Conservation (phyloP, 192 early-diverging fungal species). For the Pilaira anomala region DNA sequence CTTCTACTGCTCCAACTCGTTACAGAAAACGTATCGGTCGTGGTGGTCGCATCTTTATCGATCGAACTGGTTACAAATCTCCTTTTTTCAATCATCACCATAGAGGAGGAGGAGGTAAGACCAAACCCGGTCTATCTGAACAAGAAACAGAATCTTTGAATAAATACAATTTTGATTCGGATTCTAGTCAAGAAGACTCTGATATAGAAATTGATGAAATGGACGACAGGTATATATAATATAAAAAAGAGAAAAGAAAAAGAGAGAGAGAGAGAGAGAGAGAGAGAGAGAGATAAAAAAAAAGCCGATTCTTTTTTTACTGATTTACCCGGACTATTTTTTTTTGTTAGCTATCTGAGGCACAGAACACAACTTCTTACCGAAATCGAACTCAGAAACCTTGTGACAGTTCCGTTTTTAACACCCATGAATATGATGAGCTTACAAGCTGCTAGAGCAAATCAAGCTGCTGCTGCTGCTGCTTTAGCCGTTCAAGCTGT, state of each 20-base stretch:
- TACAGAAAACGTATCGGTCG: conserved; percentile 68
- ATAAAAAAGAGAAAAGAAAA: background rate
- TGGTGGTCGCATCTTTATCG: conserved; percentile 69
- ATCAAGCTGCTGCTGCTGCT: background rate
- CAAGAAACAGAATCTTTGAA: conserved; percentile 2
- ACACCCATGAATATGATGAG: conserved; percentile 26
- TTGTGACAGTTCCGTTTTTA: conserved; percentile 30
- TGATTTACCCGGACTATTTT: background rate
- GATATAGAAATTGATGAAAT: conserved; percentile 20
- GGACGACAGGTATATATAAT: conserved; percentile 28
- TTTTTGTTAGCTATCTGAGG: conserved; percentile 25
- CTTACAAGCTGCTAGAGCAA: background rate
- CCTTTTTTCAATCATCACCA: too few relatives aligned
- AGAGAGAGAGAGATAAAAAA: background rate
- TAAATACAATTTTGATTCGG: conserved; percentile 30
- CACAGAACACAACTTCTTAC: conserved; percentile 23
- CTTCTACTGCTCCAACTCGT: conserved; percentile 7
- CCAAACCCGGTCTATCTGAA: conserved; percentile 8
- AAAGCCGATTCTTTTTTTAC: conserved; percentile 3
- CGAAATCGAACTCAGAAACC: conserved; percentile 29
- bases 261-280: background rate
- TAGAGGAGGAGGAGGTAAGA: too few relatives aligned
- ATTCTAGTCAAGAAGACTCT: conserved; percentile 26
- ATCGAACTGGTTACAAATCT: conserved; percentile 42
- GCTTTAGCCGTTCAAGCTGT: too few relatives aligned